These are phyloP conservation scores for Mortierella sp. DNA, from an alignment of 371 early-diverging fungal species.

Conservation along the genomic window DNA sequence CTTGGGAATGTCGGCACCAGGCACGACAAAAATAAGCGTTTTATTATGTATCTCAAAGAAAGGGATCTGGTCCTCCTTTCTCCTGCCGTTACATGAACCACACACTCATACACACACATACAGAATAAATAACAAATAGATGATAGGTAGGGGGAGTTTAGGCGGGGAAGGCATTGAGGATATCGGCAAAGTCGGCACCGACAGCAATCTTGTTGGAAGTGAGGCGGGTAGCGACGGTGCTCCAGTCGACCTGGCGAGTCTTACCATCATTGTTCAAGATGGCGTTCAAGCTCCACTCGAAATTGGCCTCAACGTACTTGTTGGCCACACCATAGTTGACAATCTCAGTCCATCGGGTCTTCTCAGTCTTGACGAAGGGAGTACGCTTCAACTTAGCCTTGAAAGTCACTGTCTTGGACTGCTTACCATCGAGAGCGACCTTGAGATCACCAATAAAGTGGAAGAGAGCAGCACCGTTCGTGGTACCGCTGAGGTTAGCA, in stretches of 20 bases:
- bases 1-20: no score
- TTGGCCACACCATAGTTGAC: not conserved
- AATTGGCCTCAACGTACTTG: not conserved
- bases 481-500: not conserved
- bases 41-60: no score
- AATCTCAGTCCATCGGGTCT: not conserved
- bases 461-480: not conserved
- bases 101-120: no score
- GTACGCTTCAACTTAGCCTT: not conserved
- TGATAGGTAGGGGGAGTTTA: not conserved
- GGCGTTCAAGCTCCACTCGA: not conserved
- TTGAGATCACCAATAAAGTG: not conserved
- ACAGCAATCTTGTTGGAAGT: not conserved
- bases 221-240: not conserved
- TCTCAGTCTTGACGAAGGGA: not conserved
- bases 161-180: not conserved
- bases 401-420: not conserved
- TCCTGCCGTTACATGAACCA: no score
- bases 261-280: slow-evolving; percentile 7
- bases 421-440: not conserved
- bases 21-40: no score
- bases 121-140: not conserved
- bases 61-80: no score
- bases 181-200: slow-evolving; percentile 1
- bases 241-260: not conserved